Base-by-base conservation (phyloP, 306 rosid genomes). In the Notholithocarpus densiflorus region DNA sequence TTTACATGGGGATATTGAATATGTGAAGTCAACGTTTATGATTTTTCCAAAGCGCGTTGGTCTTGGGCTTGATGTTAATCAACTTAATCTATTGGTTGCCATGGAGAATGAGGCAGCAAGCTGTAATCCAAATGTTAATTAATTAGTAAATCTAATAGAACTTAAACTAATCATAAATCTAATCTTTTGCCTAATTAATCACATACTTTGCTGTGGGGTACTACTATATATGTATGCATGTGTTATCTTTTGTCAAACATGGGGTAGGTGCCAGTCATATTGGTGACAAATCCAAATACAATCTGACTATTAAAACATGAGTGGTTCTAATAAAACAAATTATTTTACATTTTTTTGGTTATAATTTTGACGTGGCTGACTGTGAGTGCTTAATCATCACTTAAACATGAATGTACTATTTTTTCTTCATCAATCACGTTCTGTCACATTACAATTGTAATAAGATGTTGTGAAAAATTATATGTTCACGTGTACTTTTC, bases 31-130 rank as follows among this genome's bases (percentile, higher is more conserved):
- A 84, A 60, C 82, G n/a, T 48, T 10, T 13, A 48, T 29, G 45
- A 59, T 37, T 59, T 57, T 17, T 57, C 32, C 32, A 77, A 73
- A 80, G 45, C 82, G 87, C 87, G 87, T 80, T 27, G 61, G 32
- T 76, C 76, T 26, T 11, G 21, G 73, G 45, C 17, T 26, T 5
- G 61, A 64, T 75, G 43, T 37, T 37, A 34, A 7, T 3, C 5
- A 8, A 17, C 53, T 71, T 61, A 20, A 15, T 65, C 40, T 55
- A 23, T 21, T 2, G n/a, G 77, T 71, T 24, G 74, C 69, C 51
- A 19, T 13, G 68, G 23, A 53, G 7, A 60, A 2, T 19, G 56
- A 21, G 4, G 2, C 21, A 21, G 77, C 82, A 51, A 18, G 71
- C 32, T n/a, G 55, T 18, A 65, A 20, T 3, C 56, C 34, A 11